Conservation (phyloP, 1,139 yeast species). For the Hyphopichia pseudoburtonii region DNA sequence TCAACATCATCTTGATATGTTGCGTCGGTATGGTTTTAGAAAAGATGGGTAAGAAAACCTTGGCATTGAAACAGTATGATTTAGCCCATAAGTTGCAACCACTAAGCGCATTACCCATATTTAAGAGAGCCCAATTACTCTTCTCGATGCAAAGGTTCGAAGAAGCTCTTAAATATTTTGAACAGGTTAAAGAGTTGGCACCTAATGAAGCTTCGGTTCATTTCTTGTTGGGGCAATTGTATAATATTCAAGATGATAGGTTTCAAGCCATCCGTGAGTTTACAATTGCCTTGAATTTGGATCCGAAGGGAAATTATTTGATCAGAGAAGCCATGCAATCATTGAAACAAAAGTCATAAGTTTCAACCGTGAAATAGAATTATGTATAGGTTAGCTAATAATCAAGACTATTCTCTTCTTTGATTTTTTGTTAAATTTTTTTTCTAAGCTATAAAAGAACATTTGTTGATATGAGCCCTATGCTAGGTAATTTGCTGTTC, state of each 20-base stretch:
- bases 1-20: constrained; percentile 84
- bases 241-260: constrained; percentile 72
- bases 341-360: constrained; percentile 23
- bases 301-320: constrained; percentile 89
- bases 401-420: too few relatives aligned
- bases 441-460: too few relatives aligned
- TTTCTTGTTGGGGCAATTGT: constrained; percentile 82
- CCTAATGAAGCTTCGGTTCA: constrained; percentile 97
- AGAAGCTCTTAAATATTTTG: constrained; percentile 74
- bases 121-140: constrained; percentile 83
- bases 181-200: constrained; percentile 67
- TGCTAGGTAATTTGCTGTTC: too few relatives aligned
- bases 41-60: constrained; percentile 62
- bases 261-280: constrained; percentile 81
- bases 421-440: too few relatives aligned
- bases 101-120: constrained; percentile 78
- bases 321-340: constrained; percentile 82
- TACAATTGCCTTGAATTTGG: constrained; percentile 86
- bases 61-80: constrained; percentile 82
- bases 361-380: too few relatives aligned
- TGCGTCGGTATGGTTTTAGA: constrained; percentile 95
- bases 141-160: constrained; percentile 70
- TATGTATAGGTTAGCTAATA: too few relatives aligned
- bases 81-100: constrained; percentile 86
- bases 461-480: too few relatives aligned